Base-by-base conservation (phyloP, 768 basidiomycete genomes). In the Mycena capillaripes region DNA sequence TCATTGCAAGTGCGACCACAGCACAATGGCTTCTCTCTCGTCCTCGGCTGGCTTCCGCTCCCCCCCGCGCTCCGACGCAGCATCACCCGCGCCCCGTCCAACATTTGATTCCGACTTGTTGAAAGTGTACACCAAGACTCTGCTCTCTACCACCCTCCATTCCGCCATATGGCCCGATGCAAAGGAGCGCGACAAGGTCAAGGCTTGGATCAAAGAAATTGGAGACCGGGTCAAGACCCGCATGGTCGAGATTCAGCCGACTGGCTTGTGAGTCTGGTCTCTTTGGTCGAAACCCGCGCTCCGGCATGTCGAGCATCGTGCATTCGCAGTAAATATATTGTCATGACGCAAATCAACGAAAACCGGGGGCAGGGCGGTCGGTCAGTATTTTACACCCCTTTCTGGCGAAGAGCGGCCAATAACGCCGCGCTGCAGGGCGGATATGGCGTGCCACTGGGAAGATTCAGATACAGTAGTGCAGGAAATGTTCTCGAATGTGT, bases 361-460 rank as follows among this genome's bases (percentile, higher is more conserved):
- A 96, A 96, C 76, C 85, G 89, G 69, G 93, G 93, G 4, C 95
- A 96, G 81, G 95, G 94, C 67, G 94, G 93, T 78, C 90, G 93
- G 94, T 95, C 77, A 80, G 91, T 81, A 34, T 48, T 34, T 58
- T 71, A 57, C 66, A 66, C 70, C 53, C 58, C 34, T 66, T 42
- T 66, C 61, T 74, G 67, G 56, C 52, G 23, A 69, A 50, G n/a
- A n/a, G n/a, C 40, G 68, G 63, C 46, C 60, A 61, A 23, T 74
- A 50, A 74, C 56, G 23, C 69, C 55, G 63, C 58, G 63, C 58
- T 71, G 57, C 75, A 95, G 95, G 75, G 93, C 92, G 56, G 93
- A 94, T 80, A 89, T 96, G 83, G 89, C 88, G 58, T 95, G 93
- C 72, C 95, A 96, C 78, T 96, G 95, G 95, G 95, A 96, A 84